Evolutionary conservation across 1,139 yeast genomes (phyloP).

Genomic region (Meyerozyma athensensis): DNA sequence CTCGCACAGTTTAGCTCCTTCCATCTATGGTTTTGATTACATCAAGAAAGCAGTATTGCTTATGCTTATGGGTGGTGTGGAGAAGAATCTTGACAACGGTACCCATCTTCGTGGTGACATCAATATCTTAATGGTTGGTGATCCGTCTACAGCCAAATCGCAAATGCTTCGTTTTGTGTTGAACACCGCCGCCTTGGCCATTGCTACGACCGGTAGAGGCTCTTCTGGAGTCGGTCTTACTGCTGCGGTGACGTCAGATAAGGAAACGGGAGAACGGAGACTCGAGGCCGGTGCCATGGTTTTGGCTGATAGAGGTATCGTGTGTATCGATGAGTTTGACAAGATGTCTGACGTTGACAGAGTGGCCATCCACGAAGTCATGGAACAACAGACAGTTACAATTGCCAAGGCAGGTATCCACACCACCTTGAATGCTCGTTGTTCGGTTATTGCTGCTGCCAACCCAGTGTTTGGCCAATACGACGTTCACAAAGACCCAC

Average conservation of each 20-base stretch:
- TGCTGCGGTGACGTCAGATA: slow-evolving; percentile 96
- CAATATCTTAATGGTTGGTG: slow-evolving; percentile 95
- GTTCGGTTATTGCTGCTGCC: slow-evolving; percentile 98
- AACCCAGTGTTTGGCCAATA: slow-evolving; percentile 97
- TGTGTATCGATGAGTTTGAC: slow-evolving; percentile 97
- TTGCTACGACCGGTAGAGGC: slow-evolving; percentile 98
- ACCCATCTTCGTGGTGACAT: slow-evolving; percentile 98
- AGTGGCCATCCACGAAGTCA: slow-evolving; percentile 98
- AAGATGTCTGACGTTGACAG: slow-evolving; percentile 96
- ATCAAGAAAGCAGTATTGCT: slow-evolving; percentile 88
- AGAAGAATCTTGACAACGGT: slow-evolving; percentile 90
- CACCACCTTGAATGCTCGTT: slow-evolving; percentile 92
- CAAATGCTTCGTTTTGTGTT: slow-evolving; percentile 91
- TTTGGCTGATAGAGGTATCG: slow-evolving; percentile 93
- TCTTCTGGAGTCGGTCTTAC: slow-evolving; percentile 99
- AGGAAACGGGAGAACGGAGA: slow-evolving; percentile 94
- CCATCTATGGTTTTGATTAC: slow-evolving; percentile 89
- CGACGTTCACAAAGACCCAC: slow-evolving; percentile 94
- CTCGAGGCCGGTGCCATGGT: slow-evolving; percentile 99
- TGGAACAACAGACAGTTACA: slow-evolving; percentile 99
- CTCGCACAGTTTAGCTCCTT: slow-evolving; percentile 88
- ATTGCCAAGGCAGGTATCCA: slow-evolving; percentile 99
- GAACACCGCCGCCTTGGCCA: slow-evolving; percentile 91
- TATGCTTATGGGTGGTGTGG: slow-evolving; percentile 91
- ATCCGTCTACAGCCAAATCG: slow-evolving; percentile 97